Conservation (phyloP, 768 basidiomycete species). For the Melanogaster broomeanus region DNA sequence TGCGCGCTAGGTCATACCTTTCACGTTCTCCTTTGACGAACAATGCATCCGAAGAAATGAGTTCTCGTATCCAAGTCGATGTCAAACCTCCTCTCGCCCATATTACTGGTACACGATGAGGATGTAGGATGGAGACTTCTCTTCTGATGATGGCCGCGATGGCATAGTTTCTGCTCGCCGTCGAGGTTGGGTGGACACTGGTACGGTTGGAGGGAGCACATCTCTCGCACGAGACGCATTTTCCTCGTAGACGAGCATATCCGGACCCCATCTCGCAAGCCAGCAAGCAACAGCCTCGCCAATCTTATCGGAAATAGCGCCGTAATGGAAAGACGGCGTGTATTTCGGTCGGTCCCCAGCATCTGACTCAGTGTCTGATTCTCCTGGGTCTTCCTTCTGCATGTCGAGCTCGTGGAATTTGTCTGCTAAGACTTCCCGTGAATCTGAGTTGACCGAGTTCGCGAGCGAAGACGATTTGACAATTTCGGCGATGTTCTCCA, state of each 20-base stretch:
- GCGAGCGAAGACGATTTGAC: conserved; percentile 36
- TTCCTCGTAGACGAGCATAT: conserved; percentile 72
- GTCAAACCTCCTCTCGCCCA: conserved; percentile 77
- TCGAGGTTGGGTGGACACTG: conserved; percentile 21
- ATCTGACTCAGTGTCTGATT: conserved; percentile 34
- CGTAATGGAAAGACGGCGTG: conserved; percentile 66
- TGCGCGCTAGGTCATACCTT: conserved; percentile 75
- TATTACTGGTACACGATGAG: conserved; percentile 48
- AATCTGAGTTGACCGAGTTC: conserved; percentile 4
- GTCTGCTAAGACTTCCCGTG: conserved; percentile 28
- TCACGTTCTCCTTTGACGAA: conserved; percentile 80
- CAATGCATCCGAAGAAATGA: conserved; percentile 76
- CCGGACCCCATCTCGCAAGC: conserved; percentile 83
- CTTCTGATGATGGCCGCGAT: conserved; percentile 16
- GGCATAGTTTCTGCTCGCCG: conserved; percentile 34
- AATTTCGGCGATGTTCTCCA: conserved; percentile 65
- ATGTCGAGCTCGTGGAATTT: conserved; percentile 33
- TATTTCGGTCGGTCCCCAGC: conserved; percentile 13
- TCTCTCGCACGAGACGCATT: conserved; percentile 20
- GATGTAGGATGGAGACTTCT: conserved; percentile 11
- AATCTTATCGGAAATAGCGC: conserved; percentile 88
- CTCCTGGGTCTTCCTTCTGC: conserved; percentile 39
- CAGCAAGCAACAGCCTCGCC: conserved; percentile 89
- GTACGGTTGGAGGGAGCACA: conserved; percentile 12
- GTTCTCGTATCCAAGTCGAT: conserved; percentile 70